phyloP scores from a whole-genome alignment of 2,329 filamentous ascomycete species.

The Hawksworthiomyces lignivorus region DNA sequence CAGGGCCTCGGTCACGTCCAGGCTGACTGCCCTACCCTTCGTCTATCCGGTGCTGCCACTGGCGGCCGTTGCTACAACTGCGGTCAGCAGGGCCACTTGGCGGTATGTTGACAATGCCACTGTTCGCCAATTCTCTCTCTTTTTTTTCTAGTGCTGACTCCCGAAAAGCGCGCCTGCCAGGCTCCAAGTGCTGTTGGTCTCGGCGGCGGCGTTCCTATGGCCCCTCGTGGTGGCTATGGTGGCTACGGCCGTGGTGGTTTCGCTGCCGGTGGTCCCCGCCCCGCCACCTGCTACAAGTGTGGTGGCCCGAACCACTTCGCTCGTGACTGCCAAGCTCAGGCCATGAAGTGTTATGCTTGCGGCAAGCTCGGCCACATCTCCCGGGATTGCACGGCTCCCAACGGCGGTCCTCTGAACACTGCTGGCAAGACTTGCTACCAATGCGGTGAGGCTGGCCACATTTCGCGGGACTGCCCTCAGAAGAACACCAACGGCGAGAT shows the following conservation, averaged over 20 bases:
- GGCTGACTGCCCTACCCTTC: conserved; percentile 95
- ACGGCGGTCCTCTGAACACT: conserved; percentile 90
- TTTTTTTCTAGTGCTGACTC: conserved; percentile 3
- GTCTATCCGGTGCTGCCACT: conserved; percentile 73
- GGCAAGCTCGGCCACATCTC: conserved; percentile 94
- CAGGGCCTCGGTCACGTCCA: conserved; percentile 97
- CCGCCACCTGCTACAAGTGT: conserved; percentile 67
- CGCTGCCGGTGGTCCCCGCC: conserved; percentile 54
- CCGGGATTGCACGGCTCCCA: conserved; percentile 88
- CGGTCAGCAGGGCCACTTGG: conserved; percentile 85
- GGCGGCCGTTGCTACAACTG: conserved; percentile 95
- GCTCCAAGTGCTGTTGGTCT: conserved; percentile 57
- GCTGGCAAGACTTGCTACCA: conserved; percentile 98
- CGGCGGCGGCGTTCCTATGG: conserved; percentile 58
- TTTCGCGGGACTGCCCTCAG: conserved; percentile 88
- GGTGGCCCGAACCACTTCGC: conserved; percentile 95
- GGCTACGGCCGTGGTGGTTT: conserved; percentile 71
- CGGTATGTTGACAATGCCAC: conserved; percentile 46
- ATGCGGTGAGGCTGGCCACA: conserved; percentile 91
- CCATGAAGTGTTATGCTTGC: conserved; percentile 97
- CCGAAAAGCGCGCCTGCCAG: conserved; percentile 66
- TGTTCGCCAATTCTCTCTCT: no score
- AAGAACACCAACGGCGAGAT: conserved; percentile 50
- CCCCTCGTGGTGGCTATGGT: conserved; percentile 47
- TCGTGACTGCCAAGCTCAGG: conserved; percentile 94